Evolutionary conservation across 2,329 filamentous ascomycete species (phyloP), one percentile per base, ranked within the genome.

Genomic region (Fusarium sacchari): DNA sequence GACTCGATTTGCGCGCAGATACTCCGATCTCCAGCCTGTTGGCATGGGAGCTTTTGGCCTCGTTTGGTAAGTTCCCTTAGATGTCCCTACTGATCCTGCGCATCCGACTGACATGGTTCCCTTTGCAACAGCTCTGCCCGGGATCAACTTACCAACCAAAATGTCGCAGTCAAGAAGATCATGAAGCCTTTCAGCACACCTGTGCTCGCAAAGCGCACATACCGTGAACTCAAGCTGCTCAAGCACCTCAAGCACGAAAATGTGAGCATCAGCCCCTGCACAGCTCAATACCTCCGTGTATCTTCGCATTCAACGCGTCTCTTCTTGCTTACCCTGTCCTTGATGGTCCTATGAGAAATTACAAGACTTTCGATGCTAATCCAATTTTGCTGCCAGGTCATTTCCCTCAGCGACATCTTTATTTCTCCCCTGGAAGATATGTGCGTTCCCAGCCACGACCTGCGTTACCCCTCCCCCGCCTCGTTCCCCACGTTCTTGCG

Each of bases 101-200:
- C 58, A 36, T 18, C 32, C 56, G 49, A 64, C 68, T 69, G 40
- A 74, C 63, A 39, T 15, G 46, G 39, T 34, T 49, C 36, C 50
- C 50, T 47, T 47, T 44, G 55, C 40, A 53, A 72, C 75, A 98
- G 96, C 85, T 98, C 96, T 74, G 96, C 96, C 66, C 96, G 95
- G 85, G 96, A 99, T 84, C 95, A 98, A 87, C 94, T 99, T 84
- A 98, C 96, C 69, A 94, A 90, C 82, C 95, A 98, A 84, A 95
- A 95, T 84, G 96, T 99, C 71, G 96, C 96, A 67, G 95, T 99
- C 82, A 99, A 99, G 90, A 99, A 99, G 90, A 99, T 99, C 81
- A 98, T 99, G 96, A 99, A 98, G 88, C 96, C 96, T 15, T 99
- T 99, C 86, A 98, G 95, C 88, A 99, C 96, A n/a, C 95, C 96